A percentile compares a stretch with the other conserved stretches of the same genome.
phyloP scores from a whole-genome alignment of 2,329 filamentous ascomycete species.

The Cryphonectria nitschkei region DNA sequence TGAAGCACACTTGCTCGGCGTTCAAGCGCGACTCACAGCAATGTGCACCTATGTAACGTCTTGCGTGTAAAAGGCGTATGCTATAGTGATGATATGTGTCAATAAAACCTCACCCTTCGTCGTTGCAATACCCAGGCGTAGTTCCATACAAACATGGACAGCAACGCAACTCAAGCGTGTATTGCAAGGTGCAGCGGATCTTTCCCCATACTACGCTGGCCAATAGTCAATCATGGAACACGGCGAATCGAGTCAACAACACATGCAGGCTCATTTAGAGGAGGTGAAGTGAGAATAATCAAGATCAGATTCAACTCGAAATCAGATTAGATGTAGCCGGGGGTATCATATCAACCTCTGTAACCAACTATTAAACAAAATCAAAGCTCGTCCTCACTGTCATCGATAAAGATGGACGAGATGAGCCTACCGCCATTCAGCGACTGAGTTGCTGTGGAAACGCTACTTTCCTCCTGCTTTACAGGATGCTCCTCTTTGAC shows the following conservation, averaged over 20 bases:
- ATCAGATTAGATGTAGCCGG: background rate
- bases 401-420: slow-evolving; percentile 27
- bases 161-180: background rate
- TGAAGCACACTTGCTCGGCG: background rate
- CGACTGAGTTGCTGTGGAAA: background rate
- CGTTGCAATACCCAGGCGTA: background rate
- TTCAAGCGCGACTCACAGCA: background rate
- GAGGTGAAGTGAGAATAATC: background rate
- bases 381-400: slow-evolving; percentile 26
- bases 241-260: background rate
- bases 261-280: background rate
- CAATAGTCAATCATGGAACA: background rate
- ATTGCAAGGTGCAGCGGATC: background rate
- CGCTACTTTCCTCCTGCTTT: slow-evolving; percentile 8
- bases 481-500: slow-evolving; percentile 2
- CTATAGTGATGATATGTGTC: background rate
- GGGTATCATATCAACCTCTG: slow-evolving; percentile 23
- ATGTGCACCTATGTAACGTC: background rate
- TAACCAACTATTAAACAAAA: slow-evolving; percentile 5
- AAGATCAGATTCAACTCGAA: background rate
- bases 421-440: slow-evolving; percentile 6
- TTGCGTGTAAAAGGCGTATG: background rate
- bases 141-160: no score
- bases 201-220: background rate
- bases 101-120: background rate